phyloP scores from a whole-genome alignment of 129 eudicot genomes.

The Calendula officinalis region DNA sequence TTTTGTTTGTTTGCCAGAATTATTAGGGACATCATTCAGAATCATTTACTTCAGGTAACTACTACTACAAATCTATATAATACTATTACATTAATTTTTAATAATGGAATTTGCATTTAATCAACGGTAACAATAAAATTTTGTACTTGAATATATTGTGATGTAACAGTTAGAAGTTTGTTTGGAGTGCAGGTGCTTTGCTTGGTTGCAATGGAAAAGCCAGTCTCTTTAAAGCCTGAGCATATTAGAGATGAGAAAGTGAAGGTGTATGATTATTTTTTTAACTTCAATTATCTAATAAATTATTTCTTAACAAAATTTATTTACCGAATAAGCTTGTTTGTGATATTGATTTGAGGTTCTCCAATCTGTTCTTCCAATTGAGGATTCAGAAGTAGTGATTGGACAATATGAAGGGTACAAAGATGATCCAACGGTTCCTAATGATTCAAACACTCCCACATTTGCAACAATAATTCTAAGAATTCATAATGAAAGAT shows the following conservation, averaged over 20 bases:
- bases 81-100: background rate
- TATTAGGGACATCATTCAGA: slow-evolving; percentile 93
- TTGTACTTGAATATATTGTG: background rate
- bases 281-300: background rate
- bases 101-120: background rate
- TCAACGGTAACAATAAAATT: background rate
- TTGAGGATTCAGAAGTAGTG: slow-evolving; percentile 80
- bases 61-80: background rate
- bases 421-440: slow-evolving; percentile 85
- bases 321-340: background rate
- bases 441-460: slow-evolving; percentile 88
- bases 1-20: slow-evolving; percentile 57
- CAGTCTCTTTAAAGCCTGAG: slow-evolving; percentile 79
- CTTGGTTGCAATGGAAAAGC: slow-evolving; percentile 92
- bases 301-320: background rate
- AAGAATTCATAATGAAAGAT: slow-evolving; percentile 90
- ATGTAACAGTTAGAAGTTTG: background rate
- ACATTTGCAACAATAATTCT: slow-evolving; percentile 84
- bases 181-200: slow-evolving; percentile 64
- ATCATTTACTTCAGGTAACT: slow-evolving; percentile 86
- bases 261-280: slow-evolving; percentile 51
- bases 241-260: slow-evolving; percentile 95
- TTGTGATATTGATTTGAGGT: slow-evolving; percentile 43
- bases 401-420: slow-evolving; percentile 96
- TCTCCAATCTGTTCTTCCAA: slow-evolving; percentile 75